Percentiles rank a stretch among this genome's conserved stretches.
phyloP scores from a whole-genome alignment of 305 asterid genomes.

The Fraxinus platypoda region DNA sequence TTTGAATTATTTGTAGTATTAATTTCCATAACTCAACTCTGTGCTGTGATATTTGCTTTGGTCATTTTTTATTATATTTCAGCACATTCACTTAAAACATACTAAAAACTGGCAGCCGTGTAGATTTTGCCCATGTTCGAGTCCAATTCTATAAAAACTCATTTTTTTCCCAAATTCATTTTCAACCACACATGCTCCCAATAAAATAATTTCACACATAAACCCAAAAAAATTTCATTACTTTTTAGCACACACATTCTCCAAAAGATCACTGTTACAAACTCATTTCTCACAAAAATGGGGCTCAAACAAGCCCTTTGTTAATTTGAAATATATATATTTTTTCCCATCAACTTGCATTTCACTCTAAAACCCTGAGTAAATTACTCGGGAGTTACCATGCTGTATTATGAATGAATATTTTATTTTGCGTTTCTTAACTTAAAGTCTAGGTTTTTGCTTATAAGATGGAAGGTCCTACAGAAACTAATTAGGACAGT shows the following conservation, averaged over 20 bases:
- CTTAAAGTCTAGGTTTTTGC: not conserved
- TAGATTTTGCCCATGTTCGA: not conserved
- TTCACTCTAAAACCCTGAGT: not conserved
- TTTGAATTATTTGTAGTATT: constrained; percentile 8
- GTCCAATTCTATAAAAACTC: too few species aligned
- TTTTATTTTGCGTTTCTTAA: not conserved
- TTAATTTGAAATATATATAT: not conserved
- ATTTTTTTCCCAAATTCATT: too few species aligned
- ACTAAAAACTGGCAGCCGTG: not conserved
- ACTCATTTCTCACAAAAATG: too few species aligned
- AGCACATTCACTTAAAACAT: not conserved
- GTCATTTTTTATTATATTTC: not conserved
- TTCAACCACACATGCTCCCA: too few species aligned
- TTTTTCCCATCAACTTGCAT: not conserved
- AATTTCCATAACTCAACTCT: not conserved
- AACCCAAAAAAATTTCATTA: too few species aligned
- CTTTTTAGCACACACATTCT: too few species aligned
- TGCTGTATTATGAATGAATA: not conserved
- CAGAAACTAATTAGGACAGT: not conserved
- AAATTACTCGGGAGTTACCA: not conserved
- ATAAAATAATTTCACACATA: too few species aligned
- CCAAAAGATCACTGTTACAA: too few species aligned
- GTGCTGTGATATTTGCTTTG: not conserved
- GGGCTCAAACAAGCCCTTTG: not conserved
- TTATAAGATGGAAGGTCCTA: not conserved